Percentiles rank a stretch among this genome's conserved stretches.
Conservation (phyloP, 2,329 filamentous ascomycete species). For the Aspergillus amoenus region DNA sequence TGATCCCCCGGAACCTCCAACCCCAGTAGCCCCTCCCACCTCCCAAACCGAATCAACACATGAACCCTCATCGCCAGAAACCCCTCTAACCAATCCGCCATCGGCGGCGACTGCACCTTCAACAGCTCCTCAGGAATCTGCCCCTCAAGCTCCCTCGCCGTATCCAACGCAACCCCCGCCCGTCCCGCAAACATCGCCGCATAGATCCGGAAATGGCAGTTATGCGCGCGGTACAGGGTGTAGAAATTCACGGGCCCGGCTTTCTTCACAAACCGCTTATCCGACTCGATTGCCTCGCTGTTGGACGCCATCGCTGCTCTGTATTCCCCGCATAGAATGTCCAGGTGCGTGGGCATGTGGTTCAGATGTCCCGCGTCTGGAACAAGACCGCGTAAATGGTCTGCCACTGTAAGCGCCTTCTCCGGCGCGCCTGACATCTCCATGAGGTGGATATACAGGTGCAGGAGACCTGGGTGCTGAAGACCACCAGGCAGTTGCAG, state of each 20-base stretch:
- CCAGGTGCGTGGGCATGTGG: slow-evolving; percentile 77
- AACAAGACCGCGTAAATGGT: slow-evolving; percentile 62
- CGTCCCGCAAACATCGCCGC: slow-evolving; percentile 75
- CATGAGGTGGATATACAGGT: slow-evolving; percentile 75
- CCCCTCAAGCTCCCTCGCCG: slow-evolving; percentile 58
- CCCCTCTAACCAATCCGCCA: slow-evolving; percentile 77
- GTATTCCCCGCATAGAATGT: slow-evolving; percentile 72
- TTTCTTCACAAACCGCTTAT: slow-evolving; percentile 63
- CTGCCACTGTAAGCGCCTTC: slow-evolving; percentile 58
- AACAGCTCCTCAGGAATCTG: slow-evolving; percentile 65
- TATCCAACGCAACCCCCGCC: slow-evolving; percentile 61
- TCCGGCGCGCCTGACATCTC: slow-evolving; percentile 72
- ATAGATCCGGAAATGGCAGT: slow-evolving; percentile 75
- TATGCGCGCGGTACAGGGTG: slow-evolving; percentile 71
- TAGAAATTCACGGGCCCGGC: slow-evolving; percentile 69
- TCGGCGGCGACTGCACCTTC: slow-evolving; percentile 64
- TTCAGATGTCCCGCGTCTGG: slow-evolving; percentile 70
- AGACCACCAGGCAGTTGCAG: slow-evolving; percentile 51
- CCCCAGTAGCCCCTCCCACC: slow-evolving; percentile 65
- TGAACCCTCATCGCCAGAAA: slow-evolving; percentile 69
- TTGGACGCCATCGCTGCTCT: slow-evolving; percentile 66
- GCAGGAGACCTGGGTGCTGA: slow-evolving; percentile 68
- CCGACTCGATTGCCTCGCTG: slow-evolving; percentile 63
- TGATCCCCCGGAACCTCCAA: slow-evolving; percentile 58
- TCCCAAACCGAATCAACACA: slow-evolving; percentile 70